Conservation (phyloP, 2,329 filamentous ascomycete genomes). For the Botryotinia globosa region DNA sequence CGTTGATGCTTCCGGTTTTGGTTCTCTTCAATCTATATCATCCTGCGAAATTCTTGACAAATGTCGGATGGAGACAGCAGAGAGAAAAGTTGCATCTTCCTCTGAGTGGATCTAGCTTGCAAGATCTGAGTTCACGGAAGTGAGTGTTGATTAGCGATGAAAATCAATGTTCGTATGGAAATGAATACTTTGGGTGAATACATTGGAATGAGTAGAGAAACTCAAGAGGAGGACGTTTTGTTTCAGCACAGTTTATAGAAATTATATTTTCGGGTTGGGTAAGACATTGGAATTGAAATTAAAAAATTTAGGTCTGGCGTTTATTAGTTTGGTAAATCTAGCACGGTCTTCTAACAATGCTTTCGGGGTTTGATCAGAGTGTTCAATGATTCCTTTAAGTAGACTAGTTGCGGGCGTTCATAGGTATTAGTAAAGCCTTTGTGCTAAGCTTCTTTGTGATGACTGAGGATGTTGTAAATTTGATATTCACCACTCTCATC, state of each 20-base stretch:
- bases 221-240: background rate
- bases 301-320: background rate
- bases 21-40: conserved; percentile 49
- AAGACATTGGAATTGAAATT: background rate
- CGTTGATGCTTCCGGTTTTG: conserved; percentile 39
- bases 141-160: background rate
- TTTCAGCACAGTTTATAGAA: background rate
- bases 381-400: background rate
- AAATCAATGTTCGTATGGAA: background rate
- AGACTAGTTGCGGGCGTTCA: background rate
- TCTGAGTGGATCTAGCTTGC: background rate
- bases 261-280: background rate
- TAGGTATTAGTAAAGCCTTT: background rate
- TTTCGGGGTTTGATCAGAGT: background rate
- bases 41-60: conserved; percentile 42
- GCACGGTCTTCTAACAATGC: background rate
- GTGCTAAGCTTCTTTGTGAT: background rate
- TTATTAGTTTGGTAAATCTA: background rate
- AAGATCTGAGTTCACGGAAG: background rate
- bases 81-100: conserved; percentile 3
- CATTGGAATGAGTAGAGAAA: background rate
- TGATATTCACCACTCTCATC: background rate
- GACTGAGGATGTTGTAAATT: background rate
- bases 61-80: conserved; percentile 18
- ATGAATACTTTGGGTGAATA: background rate